phyloP scores from a whole-genome alignment of 345 rosid species.

The Punica granatum region DNA sequence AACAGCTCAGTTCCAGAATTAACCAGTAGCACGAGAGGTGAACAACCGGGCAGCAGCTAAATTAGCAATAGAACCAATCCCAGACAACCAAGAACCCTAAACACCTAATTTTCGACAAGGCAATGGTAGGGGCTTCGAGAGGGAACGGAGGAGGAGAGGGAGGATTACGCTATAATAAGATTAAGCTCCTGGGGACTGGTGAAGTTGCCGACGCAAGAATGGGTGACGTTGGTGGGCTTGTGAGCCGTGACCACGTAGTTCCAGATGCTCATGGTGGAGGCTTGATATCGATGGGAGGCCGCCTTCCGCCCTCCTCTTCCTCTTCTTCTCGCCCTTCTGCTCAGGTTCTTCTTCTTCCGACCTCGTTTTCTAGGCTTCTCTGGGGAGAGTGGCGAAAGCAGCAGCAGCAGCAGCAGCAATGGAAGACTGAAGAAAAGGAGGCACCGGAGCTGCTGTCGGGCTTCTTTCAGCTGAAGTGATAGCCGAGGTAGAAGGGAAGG shows the following conservation, averaged over 20 bases:
- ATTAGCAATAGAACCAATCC: background rate
- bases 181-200: conserved; percentile 87
- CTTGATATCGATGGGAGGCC: background rate
- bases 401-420: too few relatives aligned
- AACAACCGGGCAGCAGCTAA: background rate
- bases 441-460: too few relatives aligned
- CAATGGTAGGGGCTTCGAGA: background rate
- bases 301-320: background rate
- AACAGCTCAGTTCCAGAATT: background rate
- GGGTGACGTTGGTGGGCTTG: conserved; percentile 81
- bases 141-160: background rate
- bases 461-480: too few relatives aligned
- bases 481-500: too few relatives aligned
- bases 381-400: background rate
- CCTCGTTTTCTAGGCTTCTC: background rate
- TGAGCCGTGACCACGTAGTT: conserved; percentile 55
- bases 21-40: background rate
- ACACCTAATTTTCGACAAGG: background rate
- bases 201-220: conserved; percentile 96
- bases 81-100: conserved; percentile 4
- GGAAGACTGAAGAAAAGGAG: too few relatives aligned
- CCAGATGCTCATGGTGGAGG: conserved; percentile 33
- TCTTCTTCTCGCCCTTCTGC: background rate
- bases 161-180: conserved; percentile 72
- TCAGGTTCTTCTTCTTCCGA: background rate